These are phyloP conservation scores for Gnetum montanum DNA, from an alignment of 75 land plant species.

Conservation along the genomic window DNA sequence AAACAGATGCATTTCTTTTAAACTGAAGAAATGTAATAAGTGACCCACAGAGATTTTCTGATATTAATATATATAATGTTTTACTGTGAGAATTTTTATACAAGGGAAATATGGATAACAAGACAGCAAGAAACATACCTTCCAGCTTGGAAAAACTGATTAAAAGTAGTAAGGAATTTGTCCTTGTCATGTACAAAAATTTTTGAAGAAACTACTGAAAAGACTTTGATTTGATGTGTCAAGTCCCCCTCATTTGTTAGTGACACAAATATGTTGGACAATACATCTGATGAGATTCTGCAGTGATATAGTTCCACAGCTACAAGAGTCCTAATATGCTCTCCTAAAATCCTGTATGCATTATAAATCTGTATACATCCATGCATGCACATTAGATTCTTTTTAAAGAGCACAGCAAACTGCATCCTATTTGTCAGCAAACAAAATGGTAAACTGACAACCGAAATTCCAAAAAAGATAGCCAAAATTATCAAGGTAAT, in stretches of 20 bases:
- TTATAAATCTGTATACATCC: conserved; percentile 46
- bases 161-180: conserved; percentile 15
- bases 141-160: conserved; percentile 29
- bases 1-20: too few species aligned
- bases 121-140: conserved; percentile 20
- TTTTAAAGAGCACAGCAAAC: too few species aligned
- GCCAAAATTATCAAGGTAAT: background rate
- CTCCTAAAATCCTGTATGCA: conserved; percentile 26
- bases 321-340: conserved; percentile 26
- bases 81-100: background rate
- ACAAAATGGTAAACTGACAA: background rate
- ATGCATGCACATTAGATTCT: too few species aligned
- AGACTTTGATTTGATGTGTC: conserved; percentile 15
- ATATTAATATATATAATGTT: background rate
- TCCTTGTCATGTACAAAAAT: conserved; percentile 15
- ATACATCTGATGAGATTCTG: conserved; percentile 18
- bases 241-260: conserved; percentile 1
- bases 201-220: conserved; percentile 28
- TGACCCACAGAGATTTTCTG: too few species aligned
- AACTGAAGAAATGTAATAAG: too few species aligned
- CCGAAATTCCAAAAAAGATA: background rate
- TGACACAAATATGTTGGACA: conserved; percentile 26
- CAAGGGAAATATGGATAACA: background rate
- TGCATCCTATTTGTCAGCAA: background rate
- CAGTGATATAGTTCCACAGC: conserved; percentile 36